Evolutionary conservation across 1,139 yeast species (phyloP), one percentile per base, ranked within the genome.

Genomic region (Saccharomyces hybrid): DNA sequence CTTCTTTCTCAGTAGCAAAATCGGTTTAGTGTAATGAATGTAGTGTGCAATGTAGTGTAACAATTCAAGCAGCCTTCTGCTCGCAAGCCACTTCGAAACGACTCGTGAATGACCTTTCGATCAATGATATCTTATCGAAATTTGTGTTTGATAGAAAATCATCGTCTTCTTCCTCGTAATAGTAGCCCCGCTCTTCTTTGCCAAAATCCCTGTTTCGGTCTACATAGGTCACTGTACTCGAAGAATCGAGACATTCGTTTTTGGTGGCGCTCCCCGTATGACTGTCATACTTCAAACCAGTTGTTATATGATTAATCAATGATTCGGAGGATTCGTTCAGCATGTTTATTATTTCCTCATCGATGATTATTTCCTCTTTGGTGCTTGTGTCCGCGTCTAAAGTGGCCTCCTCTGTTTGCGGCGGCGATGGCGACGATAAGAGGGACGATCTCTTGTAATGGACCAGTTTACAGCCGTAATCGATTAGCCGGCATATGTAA

Each of bases 81-180:
- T 38, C 42, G 7, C 42, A 38, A 16, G 42, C 42, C 25, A 38
- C 42, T 8, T 38, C 42, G 5, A 38, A 38, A 38, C 42, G 42
- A 38, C 23, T 38, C 25, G 42, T 38, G 11, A 38, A 38, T 3
- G 42, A 38, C 13, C 42, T 38, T 16, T 38, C 42, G 42, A 38
- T 38, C n/a, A 38, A 16, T 38, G 42, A 38, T 38, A 38, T 38
- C 23, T 38, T 38, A 16, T 38, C 42, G 3, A 8, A 38, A 11
- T 38, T 64, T 66, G 9, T 58, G 6, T 28, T 29, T 2, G 28
- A 29, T 32, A 54, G 50, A 19, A 55, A 54, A 46, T 52, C 54
- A 25, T 49, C 49, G 9, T 59, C 56, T 19, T 59, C 54, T 16
- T 58, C 61, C 29, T 46, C 46, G 23, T 16, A 8, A 11, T 38